These are phyloP conservation scores for Chalaropsis ovoidea DNA, from an alignment of 2,329 filamentous ascomycete species.

Conservation along the genomic window DNA sequence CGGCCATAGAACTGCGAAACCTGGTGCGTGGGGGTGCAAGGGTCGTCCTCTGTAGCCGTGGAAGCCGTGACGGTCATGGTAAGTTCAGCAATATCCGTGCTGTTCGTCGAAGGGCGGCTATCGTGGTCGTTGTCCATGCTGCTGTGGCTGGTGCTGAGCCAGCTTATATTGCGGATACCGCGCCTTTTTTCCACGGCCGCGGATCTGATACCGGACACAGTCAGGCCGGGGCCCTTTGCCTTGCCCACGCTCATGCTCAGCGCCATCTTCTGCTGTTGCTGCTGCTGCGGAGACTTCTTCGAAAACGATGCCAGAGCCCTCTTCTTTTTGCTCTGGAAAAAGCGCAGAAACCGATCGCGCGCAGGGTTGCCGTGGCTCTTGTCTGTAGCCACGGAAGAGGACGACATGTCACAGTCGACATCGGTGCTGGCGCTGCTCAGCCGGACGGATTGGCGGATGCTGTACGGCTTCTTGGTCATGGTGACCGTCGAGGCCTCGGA, in stretches of 20 bases:
- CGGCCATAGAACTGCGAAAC: neutral
- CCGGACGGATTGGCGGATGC: slow-evolving; percentile 20
- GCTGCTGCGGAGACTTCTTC: slow-evolving; percentile 15
- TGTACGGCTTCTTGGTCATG: slow-evolving; percentile 15
- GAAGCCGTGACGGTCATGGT: slow-evolving; percentile 16
- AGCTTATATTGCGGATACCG: slow-evolving; percentile 11
- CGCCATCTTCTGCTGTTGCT: neutral
- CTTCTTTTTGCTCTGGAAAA: slow-evolving; percentile 19
- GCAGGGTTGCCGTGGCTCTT: slow-evolving; percentile 16
- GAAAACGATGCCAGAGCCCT: slow-evolving; percentile 20
- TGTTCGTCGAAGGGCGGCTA: slow-evolving; percentile 17
- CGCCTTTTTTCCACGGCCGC: neutral
- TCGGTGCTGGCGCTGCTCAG: slow-evolving; percentile 19
- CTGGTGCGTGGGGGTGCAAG: slow-evolving; percentile 19
- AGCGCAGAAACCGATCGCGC: slow-evolving; percentile 13
- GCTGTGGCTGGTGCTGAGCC: neutral
- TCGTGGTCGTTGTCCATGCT: neutral
- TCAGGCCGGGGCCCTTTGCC: neutral
- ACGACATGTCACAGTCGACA: slow-evolving; percentile 12
- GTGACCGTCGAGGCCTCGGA: slow-evolving; percentile 19
- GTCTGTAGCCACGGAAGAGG: neutral
- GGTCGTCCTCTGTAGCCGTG: slow-evolving; percentile 10
- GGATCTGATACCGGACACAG: neutral
- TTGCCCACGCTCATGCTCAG: neutral
- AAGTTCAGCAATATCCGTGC: slow-evolving; percentile 13